Conservation (phyloP, 108 stramenopile species). For the Fragilaria radians region DNA sequence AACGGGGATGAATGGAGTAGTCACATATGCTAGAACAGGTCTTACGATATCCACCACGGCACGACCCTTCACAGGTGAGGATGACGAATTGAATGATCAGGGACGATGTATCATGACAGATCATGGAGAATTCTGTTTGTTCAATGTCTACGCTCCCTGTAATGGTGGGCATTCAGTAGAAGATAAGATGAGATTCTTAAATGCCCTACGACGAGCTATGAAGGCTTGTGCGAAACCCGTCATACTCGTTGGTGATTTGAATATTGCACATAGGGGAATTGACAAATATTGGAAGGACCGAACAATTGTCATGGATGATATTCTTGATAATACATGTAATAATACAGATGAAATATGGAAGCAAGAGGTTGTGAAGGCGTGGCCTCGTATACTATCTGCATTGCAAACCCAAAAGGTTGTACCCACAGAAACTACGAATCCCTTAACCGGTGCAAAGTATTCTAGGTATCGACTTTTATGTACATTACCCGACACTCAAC, state of each 20-base stretch:
- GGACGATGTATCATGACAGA: slow-evolving; percentile 90
- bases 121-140: slow-evolving; percentile 78
- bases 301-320: slow-evolving; percentile 43
- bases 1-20: slow-evolving; percentile 84
- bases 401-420: slow-evolving; percentile 54
- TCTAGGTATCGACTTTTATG: slow-evolving; percentile 58
- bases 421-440: slow-evolving; percentile 60
- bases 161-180: slow-evolving; percentile 39
- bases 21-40: slow-evolving; percentile 71
- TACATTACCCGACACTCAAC: slow-evolving; percentile 25
- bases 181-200: slow-evolving; percentile 77
- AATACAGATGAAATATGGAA: slow-evolving; percentile 41
- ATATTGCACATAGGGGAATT: slow-evolving; percentile 49
- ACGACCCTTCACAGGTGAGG: slow-evolving; percentile 31
- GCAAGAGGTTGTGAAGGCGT: slow-evolving; percentile 42
- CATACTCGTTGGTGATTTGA: slow-evolving; percentile 86
- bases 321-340: slow-evolving; percentile 24
- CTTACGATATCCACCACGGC: slow-evolving; percentile 37
- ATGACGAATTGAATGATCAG: slow-evolving; percentile 73
- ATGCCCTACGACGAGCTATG: slow-evolving; percentile 72
- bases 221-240: slow-evolving; percentile 43
- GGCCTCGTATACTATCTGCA: slow-evolving; percentile 42
- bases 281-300: slow-evolving; percentile 69
- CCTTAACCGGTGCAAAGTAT: slow-evolving; percentile 57
- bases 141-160: slow-evolving; percentile 91